Evolutionary conservation across 2,329 filamentous ascomycete species (phyloP), one percentile per base, ranked within the genome.

Genomic region (Fusarium acutatum): DNA sequence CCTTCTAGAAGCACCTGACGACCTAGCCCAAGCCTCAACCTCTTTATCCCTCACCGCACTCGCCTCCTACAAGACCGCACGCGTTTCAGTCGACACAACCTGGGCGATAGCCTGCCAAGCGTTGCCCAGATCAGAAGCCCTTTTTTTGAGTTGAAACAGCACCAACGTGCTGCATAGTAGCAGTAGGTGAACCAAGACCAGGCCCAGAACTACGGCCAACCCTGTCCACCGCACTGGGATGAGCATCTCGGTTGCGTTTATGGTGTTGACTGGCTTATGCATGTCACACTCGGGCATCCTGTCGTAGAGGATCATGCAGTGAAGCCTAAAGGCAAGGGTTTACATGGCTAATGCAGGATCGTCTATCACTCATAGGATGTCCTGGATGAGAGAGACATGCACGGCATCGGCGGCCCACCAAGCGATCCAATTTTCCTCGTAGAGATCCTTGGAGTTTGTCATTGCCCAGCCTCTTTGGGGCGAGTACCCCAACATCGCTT

Each of bases 91-190:
- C 6, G 72, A 72, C 3, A 67, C 28, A 17, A 70, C 59, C 26
- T 72, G 52, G 2, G 62, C 50, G 5, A 70, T 34, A 3, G 62
- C 61, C 5, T 75, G 69, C 69, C 72, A 74, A 7, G 61, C 46
- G 17, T 72, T 60, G 5, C 61, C 72, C 0, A 75, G 20, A 11
- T n/a, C 12, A 4, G 72, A 67, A 32, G 56, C 40, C 6, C 24
- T n/a, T 3, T 61, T 75, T 5, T 32, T 53, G 1, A 26, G 7
- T 1, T 56, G 43, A 30, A 74, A 74, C 1, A 72, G 40, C 1
- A 26, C n/a, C 47, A 67, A 37, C 0, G 44, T 60, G 5, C 26
- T 13, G 9, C 26, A 18, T 4, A 50, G 28, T 0, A 73, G 26
- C 0, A 44, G 12, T 18, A 74, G 46, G 34, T 69, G 59, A 3